Base-by-base conservation (phyloP, 805 yeast genomes). In the Barnettozyma pratensis region DNA sequence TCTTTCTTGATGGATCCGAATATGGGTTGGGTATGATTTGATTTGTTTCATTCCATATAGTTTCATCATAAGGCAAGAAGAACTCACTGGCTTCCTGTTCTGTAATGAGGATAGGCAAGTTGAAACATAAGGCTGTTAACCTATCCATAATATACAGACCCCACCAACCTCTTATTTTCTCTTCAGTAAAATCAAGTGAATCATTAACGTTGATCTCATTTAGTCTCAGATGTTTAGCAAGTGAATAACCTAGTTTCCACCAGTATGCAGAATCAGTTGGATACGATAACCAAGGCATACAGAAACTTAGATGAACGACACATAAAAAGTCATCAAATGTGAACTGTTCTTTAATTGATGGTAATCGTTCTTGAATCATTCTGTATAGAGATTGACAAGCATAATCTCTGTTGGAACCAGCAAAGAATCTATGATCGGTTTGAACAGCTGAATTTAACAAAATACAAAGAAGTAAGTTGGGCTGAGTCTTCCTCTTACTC, bases 101-200 rank as follows among this genome's bases (percentile, higher is more conserved):
- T 5, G 60, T 52, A 8, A 69, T 58, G 2, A 63, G 47, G n/a
- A 62, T 45, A 5, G 65, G 62, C 3, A 65, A 52, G 46, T 69
- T 69, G 54, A 69, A 69, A 47, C 71, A 65, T 31, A 71, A 54
- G 0, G 69, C 68, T 5, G 69, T 57, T 48, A 70, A 64, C 35
- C 72, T 57, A 51, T 71, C 76, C n/a, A 71, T 54, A 32, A 68
- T 53, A 47, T 68, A 71, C 4, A 71, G 52, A 7, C 67, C 61
- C 74, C 75, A 70, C 74, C 74, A 71, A 2, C 64, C 60, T 26
- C 76, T 59, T 27, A 73, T 57, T 44, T 64, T 58, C 47, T 71
- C 76, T 45, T 71, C 76, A 30, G 64, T 57, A 2, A 48, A 30
- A 42, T 67, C 72, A 35, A 28, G 29, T 6, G 46, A n/a, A 41